Evolutionary conservation across 2,329 filamentous ascomycete genomes (phyloP), one percentile per base, ranked within the genome.

Genomic region (Xylaria polymorpha): DNA sequence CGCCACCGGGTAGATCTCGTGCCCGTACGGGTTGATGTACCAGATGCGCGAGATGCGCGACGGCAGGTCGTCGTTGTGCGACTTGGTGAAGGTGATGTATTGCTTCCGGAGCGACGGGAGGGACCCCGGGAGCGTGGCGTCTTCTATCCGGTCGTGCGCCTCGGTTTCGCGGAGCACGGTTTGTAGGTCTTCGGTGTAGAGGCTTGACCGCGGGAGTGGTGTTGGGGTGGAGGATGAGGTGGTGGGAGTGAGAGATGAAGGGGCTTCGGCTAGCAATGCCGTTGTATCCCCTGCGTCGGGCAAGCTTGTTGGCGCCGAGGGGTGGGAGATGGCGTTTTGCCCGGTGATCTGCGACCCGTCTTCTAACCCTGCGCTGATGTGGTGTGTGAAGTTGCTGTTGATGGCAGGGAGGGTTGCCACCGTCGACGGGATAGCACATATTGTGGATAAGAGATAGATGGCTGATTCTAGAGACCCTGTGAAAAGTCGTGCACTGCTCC

Each of bases 11-110:
- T 91, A 89, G 73, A 98, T 98, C 80, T 98, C 94, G 78, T 98
- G 94, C n/a, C 95, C 95, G 79, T 98, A 98, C 0, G 95, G 95
- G 77, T 98, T 98, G 82, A 98, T 98, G 83, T 98, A 98, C 94
- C 94, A 98, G 39, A 98, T 86, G 2, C 94, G 84, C 64, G 90
- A 85, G 74, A 98, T 97, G 35, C 93, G 87, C 0, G 91, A 86
- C 0, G 93, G 87, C 1, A 98, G 84, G 64, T 95, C 92, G 69
- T 92, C 60, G 44, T 43, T 25, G 9, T 15, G 32, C 1, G 39
- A 46, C 81, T 98, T 98, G 76, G 87, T 91, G 78, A 97, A 97
- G 4, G 85, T 84, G 69, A 98, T 94, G 71, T 97, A 93, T 60
- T 92, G 93, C 66, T 92, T 90, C 7, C 94, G 87, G 1, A 98